phyloP scores from a whole-genome alignment of 495 filamentous ascomycete species.

The Talaromyces adpressus region DNA sequence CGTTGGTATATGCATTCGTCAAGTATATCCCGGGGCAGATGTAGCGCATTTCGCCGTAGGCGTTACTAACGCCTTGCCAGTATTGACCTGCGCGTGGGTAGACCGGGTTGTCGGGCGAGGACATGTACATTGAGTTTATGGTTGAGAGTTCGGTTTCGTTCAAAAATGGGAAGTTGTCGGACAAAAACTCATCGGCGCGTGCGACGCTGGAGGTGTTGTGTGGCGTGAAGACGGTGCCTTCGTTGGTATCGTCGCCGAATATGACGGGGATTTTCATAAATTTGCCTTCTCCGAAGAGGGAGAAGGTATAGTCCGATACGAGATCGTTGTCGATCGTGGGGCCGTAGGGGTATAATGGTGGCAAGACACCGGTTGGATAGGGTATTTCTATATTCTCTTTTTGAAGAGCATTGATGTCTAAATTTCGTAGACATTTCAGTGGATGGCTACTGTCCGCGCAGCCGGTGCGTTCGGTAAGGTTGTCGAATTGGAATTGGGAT shows the following conservation, averaged over 20 bases:
- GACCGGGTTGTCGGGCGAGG: conserved; percentile 24
- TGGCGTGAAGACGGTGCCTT: conserved; percentile 60
- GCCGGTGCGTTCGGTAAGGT: conserved; percentile 47
- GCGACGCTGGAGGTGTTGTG: conserved; percentile 35
- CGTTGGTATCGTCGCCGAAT: conserved; percentile 64
- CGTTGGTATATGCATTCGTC: conserved; percentile 31
- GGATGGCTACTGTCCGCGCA: conserved; percentile 43
- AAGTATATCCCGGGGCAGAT: conserved; percentile 59
- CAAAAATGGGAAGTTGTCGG: conserved; percentile 56
- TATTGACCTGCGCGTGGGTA: conserved; percentile 43
- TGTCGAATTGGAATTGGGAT: conserved; percentile 60
- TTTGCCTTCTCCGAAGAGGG: conserved; percentile 45
- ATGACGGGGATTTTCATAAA: conserved; percentile 67
- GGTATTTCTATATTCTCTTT: conserved; percentile 44
- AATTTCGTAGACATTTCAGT: conserved; percentile 50
- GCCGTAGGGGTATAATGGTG: conserved; percentile 53
- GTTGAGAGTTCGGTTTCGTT: conserved; percentile 40
- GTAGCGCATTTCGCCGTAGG: conserved; percentile 71
- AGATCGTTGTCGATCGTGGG: conserved; percentile 55
- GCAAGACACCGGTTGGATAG: conserved; percentile 39
- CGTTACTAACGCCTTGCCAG: conserved; percentile 53
- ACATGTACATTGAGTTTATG: conserved; percentile 55
- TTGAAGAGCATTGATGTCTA: conserved; percentile 43
- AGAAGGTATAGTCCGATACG: conserved; percentile 52
- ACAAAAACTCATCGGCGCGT: conserved; percentile 47